Conservation (phyloP, 2,329 filamentous ascomycete species). For the Fusarium hostae region DNA sequence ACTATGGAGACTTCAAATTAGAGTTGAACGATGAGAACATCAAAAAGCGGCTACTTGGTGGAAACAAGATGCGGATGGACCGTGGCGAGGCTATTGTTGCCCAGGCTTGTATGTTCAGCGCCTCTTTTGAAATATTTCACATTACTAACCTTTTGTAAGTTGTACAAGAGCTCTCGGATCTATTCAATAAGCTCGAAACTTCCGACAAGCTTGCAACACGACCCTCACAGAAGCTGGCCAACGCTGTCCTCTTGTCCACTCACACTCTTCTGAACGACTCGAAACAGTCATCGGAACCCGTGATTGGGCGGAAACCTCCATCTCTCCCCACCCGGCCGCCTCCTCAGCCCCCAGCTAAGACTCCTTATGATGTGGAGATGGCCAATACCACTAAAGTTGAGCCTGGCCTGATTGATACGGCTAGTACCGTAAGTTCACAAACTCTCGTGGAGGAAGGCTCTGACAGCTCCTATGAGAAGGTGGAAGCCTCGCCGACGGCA, state of each 20-base stretch:
- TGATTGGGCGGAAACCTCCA: constrained; percentile 51
- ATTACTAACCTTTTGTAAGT: constrained; percentile 59
- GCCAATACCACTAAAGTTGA: constrained; percentile 48
- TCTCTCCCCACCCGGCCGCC: constrained; percentile 62
- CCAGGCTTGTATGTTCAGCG: constrained; percentile 74
- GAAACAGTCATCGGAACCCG: constrained; percentile 43
- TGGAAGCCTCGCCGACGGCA: constrained; percentile 35
- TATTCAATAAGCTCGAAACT: constrained; percentile 78
- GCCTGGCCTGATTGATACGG: constrained; percentile 50
- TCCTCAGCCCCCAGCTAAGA: constrained; percentile 49
- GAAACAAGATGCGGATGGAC: constrained; percentile 62
- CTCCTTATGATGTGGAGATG: constrained; percentile 50
- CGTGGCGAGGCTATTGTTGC: constrained; percentile 70
- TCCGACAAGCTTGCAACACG: constrained; percentile 71
- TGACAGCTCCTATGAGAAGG: constrained; percentile 51
- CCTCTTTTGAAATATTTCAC: neutral
- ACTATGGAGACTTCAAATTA: constrained; percentile 77
- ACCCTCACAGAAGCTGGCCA: constrained; percentile 81
- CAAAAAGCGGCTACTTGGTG: constrained; percentile 77
- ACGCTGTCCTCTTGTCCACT: constrained; percentile 75
- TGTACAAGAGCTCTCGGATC: constrained; percentile 72
- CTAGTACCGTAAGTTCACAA: constrained; percentile 62
- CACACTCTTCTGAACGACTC: constrained; percentile 50
- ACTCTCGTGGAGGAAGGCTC: constrained; percentile 60
- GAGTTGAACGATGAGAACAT: constrained; percentile 72